phyloP scores from a whole-genome alignment of 2,329 filamentous ascomycete genomes.

The Didymella lethalis region DNA sequence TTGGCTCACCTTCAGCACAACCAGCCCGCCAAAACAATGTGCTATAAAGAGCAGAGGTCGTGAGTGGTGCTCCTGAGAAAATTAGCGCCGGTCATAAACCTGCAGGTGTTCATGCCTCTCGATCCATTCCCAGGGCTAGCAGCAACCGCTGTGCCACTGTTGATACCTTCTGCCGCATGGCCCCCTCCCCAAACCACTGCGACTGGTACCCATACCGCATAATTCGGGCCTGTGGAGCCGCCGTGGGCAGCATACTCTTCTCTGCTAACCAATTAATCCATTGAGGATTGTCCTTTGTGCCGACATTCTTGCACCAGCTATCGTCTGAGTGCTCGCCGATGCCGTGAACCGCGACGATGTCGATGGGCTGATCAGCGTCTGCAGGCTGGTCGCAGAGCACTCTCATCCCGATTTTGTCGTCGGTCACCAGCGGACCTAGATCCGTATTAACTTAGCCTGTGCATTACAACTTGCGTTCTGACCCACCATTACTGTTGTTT shows the following conservation, averaged over 20 bases:
- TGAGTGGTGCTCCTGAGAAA: neutral
- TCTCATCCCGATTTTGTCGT: too few relatives aligned
- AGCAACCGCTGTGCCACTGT: neutral
- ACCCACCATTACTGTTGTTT: constrained; percentile 22
- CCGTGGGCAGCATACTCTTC: neutral
- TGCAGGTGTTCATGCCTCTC: neutral
- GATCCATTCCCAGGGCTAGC: neutral
- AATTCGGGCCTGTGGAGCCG: neutral
- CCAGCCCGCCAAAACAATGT: neutral
- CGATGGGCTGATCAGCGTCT: too few relatives aligned
- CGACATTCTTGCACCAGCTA: neutral
- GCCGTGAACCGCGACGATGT: neutral
- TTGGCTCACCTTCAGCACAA: neutral
- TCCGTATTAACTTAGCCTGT: too few relatives aligned
- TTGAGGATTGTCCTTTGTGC: neutral
- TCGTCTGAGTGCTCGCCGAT: neutral
- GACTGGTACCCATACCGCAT: neutral
- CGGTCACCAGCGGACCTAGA: too few relatives aligned
- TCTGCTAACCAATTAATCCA: neutral
- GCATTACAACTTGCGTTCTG: neutral
- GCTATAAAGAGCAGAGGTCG: neutral
- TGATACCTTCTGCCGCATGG: neutral
- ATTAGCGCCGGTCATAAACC: neutral
- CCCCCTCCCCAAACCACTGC: neutral
- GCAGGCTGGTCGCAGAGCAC: too few relatives aligned